These are phyloP conservation scores for Spongospora subterranea DNA, from an alignment of 208 protist species.

Conservation along the genomic window DNA sequence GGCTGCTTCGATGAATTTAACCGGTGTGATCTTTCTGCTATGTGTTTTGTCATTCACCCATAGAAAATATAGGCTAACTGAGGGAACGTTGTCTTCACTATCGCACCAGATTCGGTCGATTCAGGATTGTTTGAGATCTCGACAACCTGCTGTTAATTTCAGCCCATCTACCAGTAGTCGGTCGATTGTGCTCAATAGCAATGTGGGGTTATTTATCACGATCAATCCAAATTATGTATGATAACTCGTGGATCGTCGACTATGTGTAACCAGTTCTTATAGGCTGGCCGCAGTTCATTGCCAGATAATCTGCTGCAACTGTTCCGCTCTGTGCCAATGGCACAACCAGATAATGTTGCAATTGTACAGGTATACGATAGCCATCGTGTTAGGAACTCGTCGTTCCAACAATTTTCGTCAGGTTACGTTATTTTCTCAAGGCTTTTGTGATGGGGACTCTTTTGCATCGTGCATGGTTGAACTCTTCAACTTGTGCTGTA, in stretches of 20 bases:
- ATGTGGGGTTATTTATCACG: constrained; percentile 98
- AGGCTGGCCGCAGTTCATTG: constrained; percentile 72
- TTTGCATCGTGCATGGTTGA: constrained; percentile 96
- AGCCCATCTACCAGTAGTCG: constrained; percentile 70
- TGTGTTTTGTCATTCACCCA: neutral
- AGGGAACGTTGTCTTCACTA: constrained; percentile 98
- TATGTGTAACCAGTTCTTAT: neutral
- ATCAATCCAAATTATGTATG: constrained; percentile 99
- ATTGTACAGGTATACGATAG: constrained; percentile 82
- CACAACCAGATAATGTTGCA: constrained; percentile 94
- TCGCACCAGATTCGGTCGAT: constrained; percentile 99
- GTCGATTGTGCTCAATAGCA: constrained; percentile 84
- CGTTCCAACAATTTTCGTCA: constrained; percentile 62
- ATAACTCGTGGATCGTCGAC: constrained; percentile 83
- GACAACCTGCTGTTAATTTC: constrained; percentile 81
- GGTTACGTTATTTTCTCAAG: constrained; percentile 99
- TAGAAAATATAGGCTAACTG: constrained; percentile 67
- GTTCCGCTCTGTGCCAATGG: constrained; percentile 98
- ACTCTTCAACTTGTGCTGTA: constrained; percentile 95
- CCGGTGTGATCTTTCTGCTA: constrained; percentile 77
- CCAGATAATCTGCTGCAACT: constrained; percentile 99
- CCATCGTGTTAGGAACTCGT: neutral
- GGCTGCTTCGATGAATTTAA: constrained; percentile 99
- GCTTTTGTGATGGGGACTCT: constrained; percentile 93
- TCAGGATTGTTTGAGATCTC: constrained; percentile 81